Conservation (phyloP, 331 rosid species). For the Acacia pycnantha region DNA sequence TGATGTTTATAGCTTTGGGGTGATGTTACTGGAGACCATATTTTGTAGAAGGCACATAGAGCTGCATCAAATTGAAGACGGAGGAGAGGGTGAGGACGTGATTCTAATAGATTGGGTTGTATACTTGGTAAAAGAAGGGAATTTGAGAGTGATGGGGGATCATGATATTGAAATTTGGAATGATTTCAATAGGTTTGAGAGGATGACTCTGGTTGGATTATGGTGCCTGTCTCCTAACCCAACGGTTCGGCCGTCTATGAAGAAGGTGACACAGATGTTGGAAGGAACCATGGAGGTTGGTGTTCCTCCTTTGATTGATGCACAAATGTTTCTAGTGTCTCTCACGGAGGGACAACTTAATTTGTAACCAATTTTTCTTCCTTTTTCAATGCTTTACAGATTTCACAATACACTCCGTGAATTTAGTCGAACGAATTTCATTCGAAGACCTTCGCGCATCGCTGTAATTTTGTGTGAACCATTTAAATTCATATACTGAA, state of each 20-base stretch:
- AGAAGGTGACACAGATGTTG: slow-evolving; percentile 41
- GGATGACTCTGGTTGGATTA: slow-evolving; percentile 43
- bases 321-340: not conserved
- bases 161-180: slow-evolving; percentile 28
- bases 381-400: too few species aligned
- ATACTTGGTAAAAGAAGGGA: slow-evolving; percentile 29
- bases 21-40: slow-evolving; percentile 45
- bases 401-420: too few species aligned
- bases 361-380: too few species aligned
- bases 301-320: slow-evolving; percentile 35
- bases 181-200: slow-evolving; percentile 36
- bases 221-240: slow-evolving; percentile 43
- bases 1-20: slow-evolving; percentile 50
- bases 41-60: slow-evolving; percentile 42
- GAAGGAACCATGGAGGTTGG: slow-evolving; percentile 43
- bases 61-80: slow-evolving; percentile 24
- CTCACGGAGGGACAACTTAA: too few species aligned
- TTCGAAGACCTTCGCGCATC: too few species aligned
- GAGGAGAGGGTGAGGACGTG: slow-evolving; percentile 24
- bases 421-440: too few species aligned
- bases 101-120: slow-evolving; percentile 43
- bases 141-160: slow-evolving; percentile 21
- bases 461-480: too few species aligned
- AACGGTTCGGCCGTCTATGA: slow-evolving; percentile 36
- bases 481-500: too few species aligned